phyloP scores from a whole-genome alignment of 306 rosid species.

The Datisca glomerata region DNA sequence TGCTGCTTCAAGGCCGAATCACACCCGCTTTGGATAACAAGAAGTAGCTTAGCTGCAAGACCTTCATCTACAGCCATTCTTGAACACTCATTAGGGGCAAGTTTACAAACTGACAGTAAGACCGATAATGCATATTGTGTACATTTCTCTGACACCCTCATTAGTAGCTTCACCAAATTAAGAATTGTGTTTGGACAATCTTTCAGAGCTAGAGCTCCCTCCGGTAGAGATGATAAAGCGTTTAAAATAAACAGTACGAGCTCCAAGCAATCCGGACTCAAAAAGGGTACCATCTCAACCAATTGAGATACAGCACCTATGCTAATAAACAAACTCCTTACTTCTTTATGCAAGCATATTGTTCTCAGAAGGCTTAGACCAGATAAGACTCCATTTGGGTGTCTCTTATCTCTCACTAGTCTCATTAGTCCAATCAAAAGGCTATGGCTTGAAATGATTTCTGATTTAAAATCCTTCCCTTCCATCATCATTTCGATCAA shows the following conservation, averaged over 20 bases:
- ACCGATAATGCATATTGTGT: conserved; percentile 53
- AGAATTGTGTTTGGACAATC: conserved; percentile 52
- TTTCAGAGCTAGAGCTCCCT: conserved; percentile 61
- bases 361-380: conserved; percentile 44
- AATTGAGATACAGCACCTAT: conserved; percentile 53
- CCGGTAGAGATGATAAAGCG: conserved; percentile 39
- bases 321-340: conserved; percentile 39
- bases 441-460: conserved; percentile 43
- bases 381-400: conserved; percentile 38
- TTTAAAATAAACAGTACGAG: conserved; percentile 43
- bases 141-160: conserved; percentile 75
- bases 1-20: conserved; percentile 51
- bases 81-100: conserved; percentile 67
- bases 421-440: conserved; percentile 64
- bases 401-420: conserved; percentile 50
- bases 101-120: conserved; percentile 61
- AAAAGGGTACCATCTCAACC: conserved; percentile 40
- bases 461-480: conserved; percentile 30
- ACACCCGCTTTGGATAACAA: conserved; percentile 82
- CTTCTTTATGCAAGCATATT: conserved; percentile 31
- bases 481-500: conserved; percentile 39
- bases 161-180: conserved; percentile 43
- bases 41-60: conserved; percentile 61
- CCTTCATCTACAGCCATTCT: conserved; percentile 66
- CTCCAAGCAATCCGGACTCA: conserved; percentile 45